Evolutionary conservation across 1,139 yeast species (phyloP).

Genomic region (Lodderomyces parapsilosis): DNA sequence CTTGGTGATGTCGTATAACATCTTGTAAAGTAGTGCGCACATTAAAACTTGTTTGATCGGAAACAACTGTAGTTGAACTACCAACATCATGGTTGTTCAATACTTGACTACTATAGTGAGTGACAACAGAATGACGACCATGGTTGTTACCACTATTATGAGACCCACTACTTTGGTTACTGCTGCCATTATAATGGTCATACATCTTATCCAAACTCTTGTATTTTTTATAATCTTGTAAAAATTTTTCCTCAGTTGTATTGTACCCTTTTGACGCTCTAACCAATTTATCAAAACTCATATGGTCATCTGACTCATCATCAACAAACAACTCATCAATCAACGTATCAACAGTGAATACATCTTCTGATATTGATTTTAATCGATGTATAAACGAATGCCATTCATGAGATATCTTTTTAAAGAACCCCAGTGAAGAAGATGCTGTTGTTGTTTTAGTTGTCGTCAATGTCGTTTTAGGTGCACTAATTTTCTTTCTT

Average conservation of each 20-base stretch:
- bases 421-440: constrained; percentile 21
- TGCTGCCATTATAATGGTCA: constrained; percentile 13
- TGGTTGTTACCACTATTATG: constrained; percentile 13
- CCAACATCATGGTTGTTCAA: constrained; percentile 6
- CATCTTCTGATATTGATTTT: constrained; percentile 42
- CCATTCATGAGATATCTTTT: constrained; percentile 35
- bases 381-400: constrained; percentile 31
- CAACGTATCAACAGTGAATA: constrained; percentile 39
- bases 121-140: not conserved
- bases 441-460: constrained; percentile 1
- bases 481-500: not conserved
- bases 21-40: constrained; percentile 23
- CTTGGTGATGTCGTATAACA: constrained; percentile 21
- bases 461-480: not conserved
- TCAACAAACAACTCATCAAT: constrained; percentile 44
- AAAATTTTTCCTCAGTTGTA: constrained; percentile 32
- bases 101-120: not conserved
- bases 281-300: constrained; percentile 23
- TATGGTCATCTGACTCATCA: constrained; percentile 27
- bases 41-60: constrained; percentile 5
- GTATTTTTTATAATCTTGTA: constrained; percentile 32
- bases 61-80: constrained; percentile 5
- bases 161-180: constrained; percentile 6
- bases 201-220: constrained; percentile 38
- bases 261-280: constrained; percentile 21